These are phyloP conservation scores for Nicotiana otophora DNA, from an alignment of 257 asterid genomes.

Conservation along the genomic window DNA sequence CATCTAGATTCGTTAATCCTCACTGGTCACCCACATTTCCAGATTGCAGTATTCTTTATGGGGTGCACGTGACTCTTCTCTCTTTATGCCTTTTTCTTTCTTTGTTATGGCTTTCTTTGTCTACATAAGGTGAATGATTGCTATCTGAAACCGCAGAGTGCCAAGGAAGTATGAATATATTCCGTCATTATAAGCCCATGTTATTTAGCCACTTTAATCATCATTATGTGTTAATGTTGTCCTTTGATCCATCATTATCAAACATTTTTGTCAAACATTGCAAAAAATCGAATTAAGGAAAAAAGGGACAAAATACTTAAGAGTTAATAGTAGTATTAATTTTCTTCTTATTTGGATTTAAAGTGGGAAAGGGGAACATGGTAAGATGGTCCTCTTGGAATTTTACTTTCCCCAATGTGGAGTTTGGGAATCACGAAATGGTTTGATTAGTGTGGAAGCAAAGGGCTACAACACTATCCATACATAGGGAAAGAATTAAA, in stretches of 20 bases:
- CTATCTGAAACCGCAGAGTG: constrained; percentile 19
- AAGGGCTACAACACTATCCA: constrained; percentile 24
- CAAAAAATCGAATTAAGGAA: neutral
- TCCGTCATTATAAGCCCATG: constrained; percentile 29
- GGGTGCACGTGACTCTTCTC: constrained; percentile 48
- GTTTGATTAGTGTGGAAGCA: constrained; percentile 57
- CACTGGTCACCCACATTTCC: constrained; percentile 32
- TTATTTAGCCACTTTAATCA: constrained; percentile 1
- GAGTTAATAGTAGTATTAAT: neutral
- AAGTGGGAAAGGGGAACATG: constrained; percentile 26
- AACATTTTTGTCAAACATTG: neutral
- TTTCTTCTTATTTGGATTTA: constrained; percentile 11
- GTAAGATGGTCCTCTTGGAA: constrained; percentile 40
- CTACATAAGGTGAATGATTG: neutral
- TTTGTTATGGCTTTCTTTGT: neutral
- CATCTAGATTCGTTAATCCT: too few relatives aligned
- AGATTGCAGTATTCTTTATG: constrained; percentile 26
- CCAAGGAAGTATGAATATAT: constrained; percentile 44
- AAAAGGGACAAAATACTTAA: neutral
- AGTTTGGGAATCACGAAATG: constrained; percentile 42
- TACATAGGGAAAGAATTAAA: neutral
- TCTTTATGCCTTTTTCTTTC: constrained; percentile 11
- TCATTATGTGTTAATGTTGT: constrained; percentile 6
- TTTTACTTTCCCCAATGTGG: constrained; percentile 11
- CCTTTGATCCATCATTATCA: neutral